Evolutionary conservation across 2,329 filamentous ascomycete genomes (phyloP), one percentile per base, ranked within the genome.

Genomic region (Aspergillus proliferans): DNA sequence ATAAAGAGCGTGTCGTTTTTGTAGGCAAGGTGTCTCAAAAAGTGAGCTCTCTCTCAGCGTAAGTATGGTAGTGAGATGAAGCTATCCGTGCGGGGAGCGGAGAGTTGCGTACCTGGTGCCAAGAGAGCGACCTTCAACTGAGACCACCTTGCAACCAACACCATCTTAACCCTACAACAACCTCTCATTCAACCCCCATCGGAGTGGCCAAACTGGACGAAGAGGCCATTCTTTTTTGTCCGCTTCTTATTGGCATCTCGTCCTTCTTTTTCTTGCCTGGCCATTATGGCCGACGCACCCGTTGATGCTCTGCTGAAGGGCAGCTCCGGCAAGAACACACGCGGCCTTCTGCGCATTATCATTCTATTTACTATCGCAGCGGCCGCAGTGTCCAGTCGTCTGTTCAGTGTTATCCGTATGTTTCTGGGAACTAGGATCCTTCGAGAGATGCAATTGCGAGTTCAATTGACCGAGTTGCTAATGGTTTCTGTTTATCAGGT

Each of bases 391-490:
- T 83, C 91, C 59, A 95, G 91, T 73, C 88, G 93, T 73, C 79
- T 98, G 60, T 98, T 98, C 80, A 96, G 90, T 65, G 93, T 98
- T 59, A 97, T 98, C 73, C 87, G 93, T 92, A 83, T 69, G 87
- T 81, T 19, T 22, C 19, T 19, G 18, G 7, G 5, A 40, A 19
- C 6, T 18, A 40, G 1, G 7, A 10, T 40, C 2, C 10, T 9
- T n/a, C 7, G 14, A 10, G 7, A 7, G n/a, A n/a, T 38, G n/a
- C n/a, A 7, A 15, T 19, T 38, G 34, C 3, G 6, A 15, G 4
- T 12, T 21, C 19, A 40, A 22, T 40, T 40, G 18, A 21, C 8
- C 26, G 26, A 30, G 26, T 36, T 22, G 49, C 47, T 51, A 24
- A 48, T 47, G 47, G 36, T 53, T 53, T 52, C 44, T 48, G 34